Base-by-base conservation (phyloP, 73 alveolate genomes). In the Symbiodinium pilosum region DNA sequence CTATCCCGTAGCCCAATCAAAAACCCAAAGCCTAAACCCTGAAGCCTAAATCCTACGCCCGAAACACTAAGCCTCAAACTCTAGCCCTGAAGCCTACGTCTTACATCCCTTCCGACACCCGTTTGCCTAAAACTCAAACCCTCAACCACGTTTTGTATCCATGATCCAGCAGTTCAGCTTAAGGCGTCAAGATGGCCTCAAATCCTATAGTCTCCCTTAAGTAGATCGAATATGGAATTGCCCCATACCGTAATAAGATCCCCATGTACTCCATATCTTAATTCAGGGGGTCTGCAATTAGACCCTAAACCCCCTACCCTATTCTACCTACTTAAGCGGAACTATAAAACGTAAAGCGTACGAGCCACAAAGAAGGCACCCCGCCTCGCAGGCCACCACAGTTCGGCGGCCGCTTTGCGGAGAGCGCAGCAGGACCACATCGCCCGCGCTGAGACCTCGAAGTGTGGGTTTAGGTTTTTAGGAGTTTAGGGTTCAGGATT, bases 391-490 rank as follows among this genome's bases (percentile, higher is more conserved):
- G 43, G 88, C 52, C 28, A 88, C 97, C 51, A 68, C 87, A 1
- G 88, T 69, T 43, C 51, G 87, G 75, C 87, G 68, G 52, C 81
- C 88, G 39, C 41, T 21, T 7, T 39, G 39, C 59, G 86, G 26
- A 0, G 54, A 77, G 32, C 68, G 97, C 32, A 91, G 87, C 38
- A 91, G 28, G 8, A 91, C 88, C 20, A 69, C 97, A 36, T 88
- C 87, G 44, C 87, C 87, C 16, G 77, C 77, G 40, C 71, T 14
- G 34, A 64, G 36, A 30, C 77, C 77, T 64, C 7, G 73, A 32
- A 32, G 9, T 12, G 28, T 59, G 77, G 38, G 77, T 26, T 64
- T 64, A 64, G 77, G 77, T 11, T 18, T 64, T 14, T 6, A 47
- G 59, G 75, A 34, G 75, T 56, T 56, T 56, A 20, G 75, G 75